A percentile compares a stretch with the other conserved stretches of the same genome.
Evolutionary conservation across 1,284 basidiomycete species (phyloP).

Genomic region (Coniferiporia sulphurascens): DNA sequence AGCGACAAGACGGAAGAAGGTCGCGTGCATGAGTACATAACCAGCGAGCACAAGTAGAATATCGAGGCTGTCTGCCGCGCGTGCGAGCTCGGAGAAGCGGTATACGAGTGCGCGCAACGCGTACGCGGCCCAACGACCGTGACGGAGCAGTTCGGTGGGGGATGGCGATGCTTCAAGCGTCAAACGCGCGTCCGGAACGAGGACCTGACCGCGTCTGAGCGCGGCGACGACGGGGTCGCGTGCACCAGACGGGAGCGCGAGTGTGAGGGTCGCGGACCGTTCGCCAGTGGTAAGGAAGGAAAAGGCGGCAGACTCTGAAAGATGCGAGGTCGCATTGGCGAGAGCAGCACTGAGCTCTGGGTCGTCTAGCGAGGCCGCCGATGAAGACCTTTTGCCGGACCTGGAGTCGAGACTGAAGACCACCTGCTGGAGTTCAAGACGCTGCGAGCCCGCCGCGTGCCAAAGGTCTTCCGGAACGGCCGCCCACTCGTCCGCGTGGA

Average conservation of each 20-base stretch:
- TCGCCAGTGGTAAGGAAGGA: slow-evolving; percentile 18
- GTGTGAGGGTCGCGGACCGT: slow-evolving; percentile 16
- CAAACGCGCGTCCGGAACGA: slow-evolving; percentile 42
- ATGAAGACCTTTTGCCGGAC: slow-evolving; percentile 22
- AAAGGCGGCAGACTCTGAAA: slow-evolving; percentile 10
- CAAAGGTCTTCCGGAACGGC: slow-evolving; percentile 47
- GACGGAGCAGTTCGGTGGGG: slow-evolving; percentile 29
- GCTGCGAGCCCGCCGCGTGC: slow-evolving; percentile 27
- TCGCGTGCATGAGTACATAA: slow-evolving; percentile 94
- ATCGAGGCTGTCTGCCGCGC: slow-evolving; percentile 94
- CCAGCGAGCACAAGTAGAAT: slow-evolving; percentile 94
- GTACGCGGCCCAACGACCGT: slow-evolving; percentile 81
- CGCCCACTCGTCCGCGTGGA: slow-evolving; percentile 42
- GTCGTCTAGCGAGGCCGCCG: neutral
- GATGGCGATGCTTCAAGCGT: slow-evolving; percentile 36
- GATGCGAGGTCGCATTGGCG: slow-evolving; percentile 10
- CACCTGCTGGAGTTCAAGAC: slow-evolving; percentile 62
- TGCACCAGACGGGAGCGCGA: slow-evolving; percentile 30
- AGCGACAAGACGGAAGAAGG: slow-evolving; percentile 87
- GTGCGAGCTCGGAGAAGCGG: slow-evolving; percentile 81
- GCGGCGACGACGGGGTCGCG: slow-evolving; percentile 27
- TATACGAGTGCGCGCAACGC: slow-evolving; percentile 75
- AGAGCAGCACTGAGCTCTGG: slow-evolving; percentile 10
- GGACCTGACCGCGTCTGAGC: slow-evolving; percentile 55
- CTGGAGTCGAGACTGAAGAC: slow-evolving; percentile 48